Evolutionary conservation across 73 alveolate genomes (phyloP), one percentile per base, ranked within the genome.

Genomic region (Paramecium sonneborni): DNA sequence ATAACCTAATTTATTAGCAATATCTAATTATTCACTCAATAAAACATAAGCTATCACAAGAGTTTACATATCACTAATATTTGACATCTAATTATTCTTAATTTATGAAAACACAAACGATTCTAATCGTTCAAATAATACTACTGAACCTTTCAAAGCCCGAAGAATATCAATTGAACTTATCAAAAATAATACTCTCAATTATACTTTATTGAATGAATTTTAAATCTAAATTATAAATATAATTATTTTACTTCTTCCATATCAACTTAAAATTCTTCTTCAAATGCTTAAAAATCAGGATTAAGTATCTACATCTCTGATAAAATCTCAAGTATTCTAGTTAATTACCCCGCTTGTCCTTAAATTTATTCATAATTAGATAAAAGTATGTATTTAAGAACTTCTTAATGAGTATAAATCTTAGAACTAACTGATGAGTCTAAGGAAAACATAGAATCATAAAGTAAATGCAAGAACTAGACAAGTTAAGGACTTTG

Each of bases 111-210:
- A 79, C 28, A 79, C 72, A 46, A 39, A 24, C 24, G 0, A 38
- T 79, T 79, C 90, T 23, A 41, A 43, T 79, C 28, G 3, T 23
- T 79, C 90, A 43, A 79, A 39, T 18, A 41, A 24, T 12, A 7
- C 76, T 18, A 79, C 72, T 39, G 90, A 43, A 24, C 90, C 74
- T 34, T 44, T 79, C 43, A 79, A 79, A 20, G 90, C 90, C 41
- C 55, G 14, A 18, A 79, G 5, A 4, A 79, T 43, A 79, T 79
- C 90, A 0, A 79, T 44, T 8, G 41, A 41, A 79, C 76, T 43
- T 7, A 79, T 28, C 43, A 79, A 11, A 79, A 79, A 79, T 5
- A 79, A 30, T 6, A 44, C 15, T 34, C 90, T 46, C 37, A 79
- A 79, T 20, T 79, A 24, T 1, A 43, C 44, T 79, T 35, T 79